A percentile compares a stretch with the other conserved stretches of the same genome.
Conservation (phyloP, 345 rosid species). For the Anastatica hierochuntica region DNA sequence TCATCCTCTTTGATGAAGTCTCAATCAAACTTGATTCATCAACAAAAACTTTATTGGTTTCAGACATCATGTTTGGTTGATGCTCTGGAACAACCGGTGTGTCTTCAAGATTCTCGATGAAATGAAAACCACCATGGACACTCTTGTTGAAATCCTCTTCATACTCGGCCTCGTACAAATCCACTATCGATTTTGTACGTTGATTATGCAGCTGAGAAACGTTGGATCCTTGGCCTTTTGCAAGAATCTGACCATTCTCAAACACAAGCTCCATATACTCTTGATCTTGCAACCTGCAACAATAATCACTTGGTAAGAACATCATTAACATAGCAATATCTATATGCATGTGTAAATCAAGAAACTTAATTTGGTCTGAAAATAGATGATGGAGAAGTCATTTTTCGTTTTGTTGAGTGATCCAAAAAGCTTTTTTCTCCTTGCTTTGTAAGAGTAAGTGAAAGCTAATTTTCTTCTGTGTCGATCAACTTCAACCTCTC, state of each 20-base stretch:
- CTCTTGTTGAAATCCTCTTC: constrained; percentile 22
- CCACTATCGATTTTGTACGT: constrained; percentile 21
- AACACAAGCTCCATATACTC: constrained; percentile 25
- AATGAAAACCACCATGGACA: not conserved
- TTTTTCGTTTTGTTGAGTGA: constrained; percentile 12
- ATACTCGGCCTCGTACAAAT: constrained; percentile 21
- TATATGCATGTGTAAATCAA: not conserved
- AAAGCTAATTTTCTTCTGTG: constrained; percentile 11
- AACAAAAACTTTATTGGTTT: not conserved
- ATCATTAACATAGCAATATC: not conserved
- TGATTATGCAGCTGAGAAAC: constrained; percentile 2
- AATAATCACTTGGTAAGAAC: constrained; percentile 19
- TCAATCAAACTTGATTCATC: not conserved
- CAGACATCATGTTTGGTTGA: not conserved
- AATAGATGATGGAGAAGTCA: constrained; percentile 18
- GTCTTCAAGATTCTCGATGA: constrained; percentile 8
- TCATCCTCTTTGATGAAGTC: too few species aligned
- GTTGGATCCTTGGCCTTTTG: constrained; percentile 16
- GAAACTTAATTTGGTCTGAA: constrained; percentile 23
- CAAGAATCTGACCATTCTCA: constrained; percentile 27
- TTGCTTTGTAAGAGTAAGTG: not conserved
- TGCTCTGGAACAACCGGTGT: constrained; percentile 11
- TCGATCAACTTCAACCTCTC: not conserved
- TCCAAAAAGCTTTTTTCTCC: not conserved
- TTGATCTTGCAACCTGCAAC: constrained; percentile 21